Percentiles rank a stretch among this genome's conserved stretches.
Conservation (phyloP, 192 early-diverging fungal species). For the Allomyces arbusculus region DNA sequence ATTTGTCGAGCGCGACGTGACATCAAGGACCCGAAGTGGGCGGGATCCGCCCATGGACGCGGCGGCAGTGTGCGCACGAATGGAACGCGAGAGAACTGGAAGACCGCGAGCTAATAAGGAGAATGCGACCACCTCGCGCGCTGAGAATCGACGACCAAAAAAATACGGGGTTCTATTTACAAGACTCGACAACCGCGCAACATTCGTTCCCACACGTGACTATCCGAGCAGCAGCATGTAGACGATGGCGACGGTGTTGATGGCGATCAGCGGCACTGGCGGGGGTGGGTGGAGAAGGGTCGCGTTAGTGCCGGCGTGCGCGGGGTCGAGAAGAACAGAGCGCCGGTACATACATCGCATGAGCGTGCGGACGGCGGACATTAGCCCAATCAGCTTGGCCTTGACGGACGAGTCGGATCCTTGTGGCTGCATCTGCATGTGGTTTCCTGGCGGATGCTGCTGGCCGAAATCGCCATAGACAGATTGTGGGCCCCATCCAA, state of each 20-base stretch:
- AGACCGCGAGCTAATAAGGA: no score
- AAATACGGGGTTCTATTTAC: no score
- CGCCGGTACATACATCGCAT: constrained; percentile 45
- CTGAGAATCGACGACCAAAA: no score
- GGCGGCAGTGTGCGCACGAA: no score
- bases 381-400: constrained; percentile 62
- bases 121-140: no score
- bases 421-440: no score
- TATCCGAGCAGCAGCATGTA: constrained; percentile 67
- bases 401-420: constrained; percentile 50
- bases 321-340: background rate
- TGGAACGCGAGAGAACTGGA: no score
- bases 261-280: constrained; percentile 56
- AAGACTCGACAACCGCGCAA: background rate
- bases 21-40: no score
- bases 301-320: background rate
- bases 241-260: constrained; percentile 60
- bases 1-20: no score
- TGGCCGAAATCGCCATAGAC: background rate
- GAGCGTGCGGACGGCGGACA: constrained; percentile 72
- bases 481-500: constrained; percentile 28
- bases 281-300: background rate
- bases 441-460: background rate
- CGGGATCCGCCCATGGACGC: no score
- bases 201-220: background rate